Conservation (phyloP, 306 rosid genomes). For the Lathyrus tuberosus region DNA sequence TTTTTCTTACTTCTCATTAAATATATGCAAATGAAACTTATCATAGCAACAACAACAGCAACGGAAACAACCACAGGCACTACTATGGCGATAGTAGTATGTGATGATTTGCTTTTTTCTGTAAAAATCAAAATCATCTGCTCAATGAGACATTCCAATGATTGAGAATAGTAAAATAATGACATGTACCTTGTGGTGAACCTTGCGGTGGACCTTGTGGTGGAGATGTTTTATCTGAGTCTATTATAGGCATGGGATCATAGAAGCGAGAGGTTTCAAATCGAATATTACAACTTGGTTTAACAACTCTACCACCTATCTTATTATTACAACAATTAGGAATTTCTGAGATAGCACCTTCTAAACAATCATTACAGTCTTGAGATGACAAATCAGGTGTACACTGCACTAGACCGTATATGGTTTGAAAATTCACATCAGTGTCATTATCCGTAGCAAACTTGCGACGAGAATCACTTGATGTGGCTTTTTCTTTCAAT, state of each 20-base stretch:
- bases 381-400: slow-evolving; percentile 35
- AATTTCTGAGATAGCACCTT: background rate
- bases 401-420: slow-evolving; percentile 46
- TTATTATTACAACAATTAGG: slow-evolving; percentile 42
- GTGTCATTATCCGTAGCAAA: background rate
- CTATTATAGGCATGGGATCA: background rate
- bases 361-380: background rate
- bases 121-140: background rate
- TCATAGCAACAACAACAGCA: background rate
- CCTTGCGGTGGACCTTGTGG: too few species aligned
- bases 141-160: background rate
- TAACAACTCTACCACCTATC: slow-evolving; percentile 27
- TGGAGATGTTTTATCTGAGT: background rate
- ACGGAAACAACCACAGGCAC: background rate
- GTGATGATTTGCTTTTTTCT: background rate
- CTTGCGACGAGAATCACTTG: background rate
- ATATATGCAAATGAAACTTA: background rate
- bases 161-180: background rate
- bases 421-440: background rate
- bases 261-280: background rate
- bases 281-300: background rate
- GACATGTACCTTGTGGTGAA: too few species aligned
- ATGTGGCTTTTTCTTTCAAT: background rate
- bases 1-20: background rate
- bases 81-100: background rate